These are phyloP conservation scores for Protomyces inundatus DNA, from an alignment of 1,139 yeast species.

Conservation along the genomic window DNA sequence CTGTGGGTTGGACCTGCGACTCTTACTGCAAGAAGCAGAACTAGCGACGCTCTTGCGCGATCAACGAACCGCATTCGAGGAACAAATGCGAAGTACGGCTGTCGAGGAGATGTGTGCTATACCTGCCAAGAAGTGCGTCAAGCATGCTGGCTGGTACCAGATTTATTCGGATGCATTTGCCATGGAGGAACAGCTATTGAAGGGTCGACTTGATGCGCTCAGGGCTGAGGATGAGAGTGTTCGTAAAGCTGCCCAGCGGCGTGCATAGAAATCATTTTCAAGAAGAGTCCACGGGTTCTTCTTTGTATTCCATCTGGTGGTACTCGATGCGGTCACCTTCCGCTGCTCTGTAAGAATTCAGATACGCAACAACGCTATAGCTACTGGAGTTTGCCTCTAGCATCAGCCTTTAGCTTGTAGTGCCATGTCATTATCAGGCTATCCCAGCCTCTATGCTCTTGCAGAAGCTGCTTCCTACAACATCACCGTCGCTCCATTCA, in stretches of 20 bases:
- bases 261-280: not conserved
- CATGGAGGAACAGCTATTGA: conserved; percentile 29
- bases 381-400: no score
- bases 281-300: no score
- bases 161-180: conserved; percentile 37
- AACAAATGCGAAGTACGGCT: conserved; percentile 30
- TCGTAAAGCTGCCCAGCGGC: conserved; percentile 16
- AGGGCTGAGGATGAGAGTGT: conserved; percentile 30
- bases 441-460: not conserved
- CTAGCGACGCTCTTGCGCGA: conserved; percentile 30
- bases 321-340: no score
- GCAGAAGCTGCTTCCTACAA: conserved; percentile 9
- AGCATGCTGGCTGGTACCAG: conserved; percentile 64
- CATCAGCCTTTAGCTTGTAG: no score
- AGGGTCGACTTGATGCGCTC: conserved; percentile 24
- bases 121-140: conserved; percentile 62
- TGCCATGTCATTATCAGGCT: no score
- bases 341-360: no score
- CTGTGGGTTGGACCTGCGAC: conserved; percentile 43
- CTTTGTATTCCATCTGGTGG: no score
- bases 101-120: conserved; percentile 46
- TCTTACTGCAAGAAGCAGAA: conserved; percentile 34
- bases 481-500: conserved; percentile 14
- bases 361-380: no score
- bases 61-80: conserved; percentile 18